phyloP scores from a whole-genome alignment of 2,329 filamentous ascomycete genomes.

The Cladorrhinum sp. region DNA sequence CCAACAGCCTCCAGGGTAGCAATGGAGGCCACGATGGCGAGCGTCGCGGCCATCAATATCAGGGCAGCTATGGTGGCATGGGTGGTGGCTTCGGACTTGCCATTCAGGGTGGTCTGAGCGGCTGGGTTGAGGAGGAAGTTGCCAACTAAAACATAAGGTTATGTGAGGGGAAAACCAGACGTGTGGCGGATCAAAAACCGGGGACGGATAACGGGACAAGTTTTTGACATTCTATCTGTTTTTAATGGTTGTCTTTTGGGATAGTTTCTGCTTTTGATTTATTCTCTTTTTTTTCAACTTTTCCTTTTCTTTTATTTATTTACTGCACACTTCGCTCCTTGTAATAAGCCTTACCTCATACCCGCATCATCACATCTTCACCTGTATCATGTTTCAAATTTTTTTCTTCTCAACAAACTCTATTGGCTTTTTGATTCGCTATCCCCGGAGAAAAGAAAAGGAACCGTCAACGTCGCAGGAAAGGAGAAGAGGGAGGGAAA shows the following conservation, averaged over 20 bases:
- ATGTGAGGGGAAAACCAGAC: neutral
- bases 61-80: constrained; percentile 60
- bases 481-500: neutral
- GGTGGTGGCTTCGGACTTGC: constrained; percentile 58
- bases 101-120: constrained; percentile 62
- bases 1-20: constrained; percentile 46
- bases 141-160: constrained; percentile 43
- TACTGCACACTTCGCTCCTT: constrained; percentile 19
- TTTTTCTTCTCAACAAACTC: neutral
- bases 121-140: constrained; percentile 66
- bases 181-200: neutral
- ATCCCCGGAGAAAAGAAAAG: constrained; percentile 7
- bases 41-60: constrained; percentile 64
- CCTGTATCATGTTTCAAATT: constrained; percentile 20
- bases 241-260: constrained; percentile 10
- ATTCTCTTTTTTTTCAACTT: neutral
- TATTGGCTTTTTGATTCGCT: constrained; percentile 7
- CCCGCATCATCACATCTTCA: neutral
- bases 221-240: constrained; percentile 13
- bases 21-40: constrained; percentile 47
- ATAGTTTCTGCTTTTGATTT: constrained; percentile 6
- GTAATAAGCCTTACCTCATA: constrained; percentile 17
- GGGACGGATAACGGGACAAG: constrained; percentile 11
- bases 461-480: constrained; percentile 5
- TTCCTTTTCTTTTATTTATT: neutral